Evolutionary conservation across 148 eudicot species (phyloP).

Genomic region (Camellia sinensis): DNA sequence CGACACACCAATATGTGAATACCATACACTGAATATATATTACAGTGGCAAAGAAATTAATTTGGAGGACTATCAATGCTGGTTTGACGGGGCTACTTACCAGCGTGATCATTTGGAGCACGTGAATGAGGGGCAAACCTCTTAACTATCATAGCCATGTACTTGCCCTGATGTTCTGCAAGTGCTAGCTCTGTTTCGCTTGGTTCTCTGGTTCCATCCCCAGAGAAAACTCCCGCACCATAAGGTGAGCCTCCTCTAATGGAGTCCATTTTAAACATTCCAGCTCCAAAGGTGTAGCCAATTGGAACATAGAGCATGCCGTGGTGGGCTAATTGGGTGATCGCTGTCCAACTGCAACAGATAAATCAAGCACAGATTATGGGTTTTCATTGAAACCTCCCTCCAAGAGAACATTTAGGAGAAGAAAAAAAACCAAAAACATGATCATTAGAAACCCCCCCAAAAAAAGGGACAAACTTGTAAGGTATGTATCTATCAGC

Average conservation of each 20-base stretch:
- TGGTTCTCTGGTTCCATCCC: conserved; percentile 63
- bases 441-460: too few species aligned
- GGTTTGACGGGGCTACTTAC: background rate
- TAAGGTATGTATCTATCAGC: too few species aligned
- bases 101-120: background rate
- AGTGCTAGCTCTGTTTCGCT: conserved; percentile 56
- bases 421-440: too few species aligned
- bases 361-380: background rate
- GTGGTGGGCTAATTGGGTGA: conserved; percentile 73
- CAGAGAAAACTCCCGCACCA: conserved; percentile 73
- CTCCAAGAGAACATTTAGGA: too few species aligned
- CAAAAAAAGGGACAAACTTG: too few species aligned
- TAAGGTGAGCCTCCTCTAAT: conserved; percentile 78
- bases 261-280: conserved; percentile 75
- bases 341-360: conserved; percentile 69
- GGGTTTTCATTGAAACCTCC: too few species aligned
- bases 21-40: background rate
- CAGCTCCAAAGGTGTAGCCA: conserved; percentile 75
- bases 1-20: background rate
- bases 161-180: conserved; percentile 75
- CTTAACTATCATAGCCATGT: conserved; percentile 69
- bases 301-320: conserved; percentile 77
- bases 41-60: background rate
- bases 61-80: background rate
- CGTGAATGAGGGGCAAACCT: conserved; percentile 30